These are phyloP conservation scores for Dinochytrium kinnereticum DNA, from an alignment of 371 early-diverging fungal genomes.

Conservation along the genomic window DNA sequence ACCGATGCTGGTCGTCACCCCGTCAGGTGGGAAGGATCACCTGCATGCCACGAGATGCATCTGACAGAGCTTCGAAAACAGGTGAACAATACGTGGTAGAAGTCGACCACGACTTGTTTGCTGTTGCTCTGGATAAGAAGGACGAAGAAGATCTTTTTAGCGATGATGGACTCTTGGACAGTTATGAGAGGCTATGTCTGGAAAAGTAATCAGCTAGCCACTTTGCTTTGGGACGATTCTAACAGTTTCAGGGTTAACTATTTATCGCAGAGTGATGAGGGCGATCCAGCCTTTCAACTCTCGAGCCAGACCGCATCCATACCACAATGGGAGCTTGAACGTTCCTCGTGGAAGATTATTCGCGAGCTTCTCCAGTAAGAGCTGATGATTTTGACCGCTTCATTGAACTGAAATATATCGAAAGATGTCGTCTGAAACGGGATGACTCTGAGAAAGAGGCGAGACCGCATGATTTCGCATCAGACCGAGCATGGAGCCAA, in stretches of 20 bases:
- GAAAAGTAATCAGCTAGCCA: constrained; percentile 13
- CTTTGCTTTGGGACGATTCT: too few species aligned
- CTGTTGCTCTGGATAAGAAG: constrained; percentile 17
- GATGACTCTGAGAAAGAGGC: background rate
- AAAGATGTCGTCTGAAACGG: too few species aligned
- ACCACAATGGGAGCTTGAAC: constrained; percentile 36
- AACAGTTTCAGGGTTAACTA: constrained; percentile 1
- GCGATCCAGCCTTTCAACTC: constrained; percentile 14
- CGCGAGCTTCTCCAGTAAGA: constrained; percentile 32
- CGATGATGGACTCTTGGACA: constrained; percentile 5
- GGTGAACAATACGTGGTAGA: constrained; percentile 34
- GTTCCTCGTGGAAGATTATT: constrained; percentile 40
- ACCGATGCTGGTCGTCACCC: too few species aligned
- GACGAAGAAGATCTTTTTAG: constrained; percentile 14
- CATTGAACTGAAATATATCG: background rate
- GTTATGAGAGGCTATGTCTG: constrained; percentile 8
- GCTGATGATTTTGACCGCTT: background rate
- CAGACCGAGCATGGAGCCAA: constrained; percentile 30
- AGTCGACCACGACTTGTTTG: constrained; percentile 34
- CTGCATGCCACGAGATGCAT: too few species aligned
- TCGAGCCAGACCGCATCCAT: constrained; percentile 15
- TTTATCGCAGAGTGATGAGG: constrained; percentile 16
- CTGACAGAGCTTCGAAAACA: too few species aligned
- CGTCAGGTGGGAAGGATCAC: too few species aligned
- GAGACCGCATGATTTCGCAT: constrained; percentile 25